These are phyloP conservation scores for Leccinum barrowsii DNA, from an alignment of 768 basidiomycete genomes.

Conservation along the genomic window DNA sequence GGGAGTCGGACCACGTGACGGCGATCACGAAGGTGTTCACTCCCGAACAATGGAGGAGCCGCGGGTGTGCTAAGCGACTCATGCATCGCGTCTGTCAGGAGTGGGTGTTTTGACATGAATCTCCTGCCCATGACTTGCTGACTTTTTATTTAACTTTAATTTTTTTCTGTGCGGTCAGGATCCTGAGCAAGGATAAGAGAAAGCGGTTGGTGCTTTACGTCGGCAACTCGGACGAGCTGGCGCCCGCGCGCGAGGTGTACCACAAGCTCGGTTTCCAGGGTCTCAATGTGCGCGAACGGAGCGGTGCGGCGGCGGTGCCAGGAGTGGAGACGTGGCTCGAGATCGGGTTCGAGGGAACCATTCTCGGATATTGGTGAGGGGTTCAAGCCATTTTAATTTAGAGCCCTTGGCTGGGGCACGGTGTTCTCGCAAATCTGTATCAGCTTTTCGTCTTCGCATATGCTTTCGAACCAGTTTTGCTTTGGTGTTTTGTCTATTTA, in stretches of 20 bases:
- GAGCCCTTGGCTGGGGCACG: neutral
- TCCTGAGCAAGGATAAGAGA: constrained; percentile 33
- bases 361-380: constrained; percentile 17
- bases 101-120: constrained; percentile 33
- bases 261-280: constrained; percentile 23
- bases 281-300: constrained; percentile 1
- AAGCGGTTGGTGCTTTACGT: constrained; percentile 54
- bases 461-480: neutral
- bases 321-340: constrained; percentile 21
- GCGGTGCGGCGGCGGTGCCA: neutral
- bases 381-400: neutral
- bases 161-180: neutral
- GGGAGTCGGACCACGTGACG: constrained; percentile 52
- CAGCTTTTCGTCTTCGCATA: neutral
- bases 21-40: constrained; percentile 77
- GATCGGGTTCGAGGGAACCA: constrained; percentile 14
- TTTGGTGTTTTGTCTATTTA: neutral
- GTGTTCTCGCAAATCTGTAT: neutral
- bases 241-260: constrained; percentile 18
- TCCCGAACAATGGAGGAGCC: constrained; percentile 44
- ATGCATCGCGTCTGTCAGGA: constrained; percentile 53
- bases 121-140: neutral
- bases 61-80: constrained; percentile 59
- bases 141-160: neutral
- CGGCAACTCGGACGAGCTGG: constrained; percentile 32